Evolutionary conservation across 2,329 filamentous ascomycete species (phyloP).

Genomic region (Trichoderma atrobrunneum): DNA sequence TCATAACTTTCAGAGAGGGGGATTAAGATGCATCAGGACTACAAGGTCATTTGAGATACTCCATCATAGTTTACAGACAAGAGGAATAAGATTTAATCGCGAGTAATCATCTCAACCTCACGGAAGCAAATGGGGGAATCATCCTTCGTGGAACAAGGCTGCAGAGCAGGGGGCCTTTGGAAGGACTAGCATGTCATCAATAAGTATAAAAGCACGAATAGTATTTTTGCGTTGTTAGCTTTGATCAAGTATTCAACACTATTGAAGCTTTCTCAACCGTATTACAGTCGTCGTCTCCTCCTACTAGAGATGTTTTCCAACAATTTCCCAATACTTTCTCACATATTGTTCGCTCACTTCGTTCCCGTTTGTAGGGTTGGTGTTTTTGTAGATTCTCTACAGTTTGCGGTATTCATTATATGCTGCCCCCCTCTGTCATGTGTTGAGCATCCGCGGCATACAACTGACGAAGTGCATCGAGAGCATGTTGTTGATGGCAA

Average conservation of each 20-base stretch:
- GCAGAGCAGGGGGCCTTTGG: neutral
- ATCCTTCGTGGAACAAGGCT: accelerated
- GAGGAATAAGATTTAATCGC: neutral
- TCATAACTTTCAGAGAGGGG: no score
- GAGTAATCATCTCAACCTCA: neutral
- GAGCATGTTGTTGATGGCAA: no score
- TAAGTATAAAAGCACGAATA: neutral
- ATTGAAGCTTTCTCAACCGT: neutral
- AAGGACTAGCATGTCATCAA: neutral
- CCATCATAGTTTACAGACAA: neutral
- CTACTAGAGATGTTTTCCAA: no score
- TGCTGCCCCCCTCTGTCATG: no score
- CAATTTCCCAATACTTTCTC: no score
- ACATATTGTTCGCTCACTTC: no score
- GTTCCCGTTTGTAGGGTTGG: no score
- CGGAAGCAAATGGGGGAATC: neutral
- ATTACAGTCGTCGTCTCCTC: neutral
- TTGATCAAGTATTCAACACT: neutral
- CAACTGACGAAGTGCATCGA: no score
- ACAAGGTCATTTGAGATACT: neutral
- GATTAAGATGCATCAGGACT: neutral
- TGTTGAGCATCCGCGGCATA: no score
- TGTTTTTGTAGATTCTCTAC: no score
- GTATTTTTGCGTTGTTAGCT: neutral
- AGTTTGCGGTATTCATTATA: no score